These are phyloP conservation scores for Lasiodiplodia gonubiensis DNA, from an alignment of 2,329 filamentous ascomycete genomes.

Conservation along the genomic window DNA sequence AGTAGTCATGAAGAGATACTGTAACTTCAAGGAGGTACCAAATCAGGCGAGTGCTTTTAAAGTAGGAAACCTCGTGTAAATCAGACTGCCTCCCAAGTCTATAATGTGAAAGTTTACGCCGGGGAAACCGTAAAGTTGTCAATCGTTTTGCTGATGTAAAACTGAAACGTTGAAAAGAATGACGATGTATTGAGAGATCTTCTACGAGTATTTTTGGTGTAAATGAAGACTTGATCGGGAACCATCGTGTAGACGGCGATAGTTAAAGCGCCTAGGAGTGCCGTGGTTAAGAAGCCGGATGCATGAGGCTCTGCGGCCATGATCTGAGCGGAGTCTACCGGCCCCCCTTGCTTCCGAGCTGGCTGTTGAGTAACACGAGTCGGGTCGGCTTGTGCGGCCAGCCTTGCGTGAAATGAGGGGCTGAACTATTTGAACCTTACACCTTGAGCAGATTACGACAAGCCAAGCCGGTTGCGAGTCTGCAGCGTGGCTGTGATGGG, in stretches of 20 bases:
- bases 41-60: not conserved
- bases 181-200: constrained; percentile 9
- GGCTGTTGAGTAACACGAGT: not conserved
- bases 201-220: constrained; percentile 17
- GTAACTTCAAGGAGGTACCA: not conserved
- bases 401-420: too few relatives aligned
- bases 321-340: not conserved
- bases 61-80: not conserved
- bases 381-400: not conserved
- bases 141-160: not conserved
- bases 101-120: not conserved
- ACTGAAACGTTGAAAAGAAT: not conserved
- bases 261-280: not conserved
- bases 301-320: not conserved
- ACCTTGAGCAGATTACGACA: too few relatives aligned
- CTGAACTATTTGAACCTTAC: too few relatives aligned
- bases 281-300: not conserved
- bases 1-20: constrained; percentile 35
- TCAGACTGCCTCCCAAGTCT: not conserved
- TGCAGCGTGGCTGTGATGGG: too few relatives aligned
- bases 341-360: not conserved
- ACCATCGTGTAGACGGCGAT: not conserved
- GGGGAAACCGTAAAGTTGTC: too few relatives aligned
- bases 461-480: too few relatives aligned
- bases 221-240: constrained; percentile 1